Evolutionary conservation across 2,329 filamentous ascomycete genomes (phyloP), one percentile per base, ranked within the genome.

Genomic region (Trichoderma brevicompactum): DNA sequence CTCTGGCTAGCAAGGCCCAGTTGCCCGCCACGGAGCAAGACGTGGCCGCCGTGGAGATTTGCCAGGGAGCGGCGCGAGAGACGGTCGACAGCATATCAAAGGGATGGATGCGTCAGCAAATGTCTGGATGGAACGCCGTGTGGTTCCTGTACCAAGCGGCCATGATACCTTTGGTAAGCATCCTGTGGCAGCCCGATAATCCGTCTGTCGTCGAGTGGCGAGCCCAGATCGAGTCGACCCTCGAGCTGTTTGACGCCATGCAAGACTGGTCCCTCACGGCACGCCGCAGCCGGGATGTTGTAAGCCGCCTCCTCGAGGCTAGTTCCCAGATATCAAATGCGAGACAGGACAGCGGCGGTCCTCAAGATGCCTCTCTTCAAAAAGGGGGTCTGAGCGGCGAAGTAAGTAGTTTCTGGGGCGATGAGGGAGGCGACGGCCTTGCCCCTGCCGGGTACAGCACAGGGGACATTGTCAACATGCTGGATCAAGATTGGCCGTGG

Each of bases 81-180:
- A 89, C 89, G 0, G 91, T 94, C 68, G 84, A 88, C 65, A 89
- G 92, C 66, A 92, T 94, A 68, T 83, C 87, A 10, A 80, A 82
- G 23, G 89, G 90, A 68, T 92, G 89, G 79, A 85, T 85, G 52
- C 85, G 87, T 52, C 91, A 92, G 73, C 87, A 92, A 72, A 91
- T 94, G 79, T 87, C 87, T 0, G 90, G 90, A 8, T 94, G 90
- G 91, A 92, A 92, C 74, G 91, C 89, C 0, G 90, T 91, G 2
- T 93, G 90, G 90, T 89, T 92, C 76, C 84, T 92, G 66, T 94
- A 92, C 77, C 91, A 94, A 75, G 90, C 91, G 0, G 87, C 87
- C 68, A 91, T 94, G 88, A 87, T 94, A 8, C 91, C 91, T 0
- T 83, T 94, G 1, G 85, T 94, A 10, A 89, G 86, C 23, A 81